Evolutionary conservation across 768 basidiomycete genomes (phyloP), one percentile per base, ranked within the genome.

Genomic region (Hortiboletus flavorubellus): DNA sequence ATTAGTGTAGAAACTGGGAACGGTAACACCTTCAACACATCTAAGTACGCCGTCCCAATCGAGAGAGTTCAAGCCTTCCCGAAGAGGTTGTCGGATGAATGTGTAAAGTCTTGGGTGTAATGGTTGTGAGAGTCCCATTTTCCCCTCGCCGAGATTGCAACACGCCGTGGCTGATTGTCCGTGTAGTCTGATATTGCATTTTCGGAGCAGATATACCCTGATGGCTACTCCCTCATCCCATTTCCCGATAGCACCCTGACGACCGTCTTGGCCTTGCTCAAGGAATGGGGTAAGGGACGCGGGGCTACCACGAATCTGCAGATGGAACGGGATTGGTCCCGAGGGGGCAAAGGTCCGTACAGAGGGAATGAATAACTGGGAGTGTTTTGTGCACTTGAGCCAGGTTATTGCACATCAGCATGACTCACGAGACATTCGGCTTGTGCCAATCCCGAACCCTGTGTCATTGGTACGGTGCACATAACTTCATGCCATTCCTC

Each of bases 401-500:
- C 26, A 15, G 33, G 31, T 26, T 26, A 44, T 37, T 49, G 12
- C 29, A n/a, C 7, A 43, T 12, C 12, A 26, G 2, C 35, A 52
- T 15, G 42, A 72, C 80, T 61, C 70, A 86, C 85, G 59, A 84
- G 78, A 59, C 77, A 76, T 53, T 80, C 68, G 4, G 81, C 68
- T 16, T 78, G 77, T 15, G 71, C 65, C 18, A 77, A 48, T 10
- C 61, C 55, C 2, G 75, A 71, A 7, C 62, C 60, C 18, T 64
- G 57, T 16, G 75, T 71, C 30, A 74, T 72, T 42, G 74, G 67
- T 61, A 86, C 64, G n/a, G 66, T 65, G 30, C 76, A 75, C 12
- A 73, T 68, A 63, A 76, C 65, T 79, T 86, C 63, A 69, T 74
- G 69, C 84, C 85, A 89, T 64, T 88, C 87, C 63, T 86, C 86